Evolutionary conservation across 345 rosid species (phyloP).

Genomic region (Jatropha curcas): DNA sequence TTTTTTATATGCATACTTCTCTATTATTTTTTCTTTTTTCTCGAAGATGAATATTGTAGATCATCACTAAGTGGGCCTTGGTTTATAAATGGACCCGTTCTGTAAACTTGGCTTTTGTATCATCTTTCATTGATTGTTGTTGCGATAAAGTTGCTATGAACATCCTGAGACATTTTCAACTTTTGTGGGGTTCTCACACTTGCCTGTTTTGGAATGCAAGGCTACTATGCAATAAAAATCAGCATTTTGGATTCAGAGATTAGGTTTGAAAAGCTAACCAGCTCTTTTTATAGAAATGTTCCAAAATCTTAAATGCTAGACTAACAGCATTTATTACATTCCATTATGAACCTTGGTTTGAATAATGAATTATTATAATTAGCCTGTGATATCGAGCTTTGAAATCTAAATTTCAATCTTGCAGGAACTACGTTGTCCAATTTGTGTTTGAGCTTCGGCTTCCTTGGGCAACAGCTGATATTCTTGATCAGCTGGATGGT

Average conservation of each 20-base stretch:
- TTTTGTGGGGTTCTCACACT: background rate
- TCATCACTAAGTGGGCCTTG: background rate
- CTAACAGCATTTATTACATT: background rate
- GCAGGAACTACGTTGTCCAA: conserved; percentile 83
- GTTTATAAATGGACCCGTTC: background rate
- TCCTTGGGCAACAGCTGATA: conserved; percentile 52
- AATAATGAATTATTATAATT: background rate
- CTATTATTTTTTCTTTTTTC: background rate
- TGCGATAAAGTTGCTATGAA: background rate
- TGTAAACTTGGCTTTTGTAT: background rate
- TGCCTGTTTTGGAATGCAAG: background rate
- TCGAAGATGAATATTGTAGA: background rate
- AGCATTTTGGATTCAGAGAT: background rate
- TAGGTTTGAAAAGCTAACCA: background rate
- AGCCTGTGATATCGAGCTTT: background rate
- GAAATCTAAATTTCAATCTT: conserved; percentile 2
- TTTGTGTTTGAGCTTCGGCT: conserved; percentile 62
- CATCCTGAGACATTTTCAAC: background rate
- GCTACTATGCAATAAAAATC: background rate
- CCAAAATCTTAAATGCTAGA: background rate
- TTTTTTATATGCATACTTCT: too few species aligned
- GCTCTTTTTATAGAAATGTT: background rate
- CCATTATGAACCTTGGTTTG: background rate
- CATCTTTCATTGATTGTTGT: background rate
- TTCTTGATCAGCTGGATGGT: conserved; percentile 66